Evolutionary conservation across 2,329 filamentous ascomycete genomes (phyloP), one percentile per base, ranked within the genome.

Genomic region (Nemania serpens): DNA sequence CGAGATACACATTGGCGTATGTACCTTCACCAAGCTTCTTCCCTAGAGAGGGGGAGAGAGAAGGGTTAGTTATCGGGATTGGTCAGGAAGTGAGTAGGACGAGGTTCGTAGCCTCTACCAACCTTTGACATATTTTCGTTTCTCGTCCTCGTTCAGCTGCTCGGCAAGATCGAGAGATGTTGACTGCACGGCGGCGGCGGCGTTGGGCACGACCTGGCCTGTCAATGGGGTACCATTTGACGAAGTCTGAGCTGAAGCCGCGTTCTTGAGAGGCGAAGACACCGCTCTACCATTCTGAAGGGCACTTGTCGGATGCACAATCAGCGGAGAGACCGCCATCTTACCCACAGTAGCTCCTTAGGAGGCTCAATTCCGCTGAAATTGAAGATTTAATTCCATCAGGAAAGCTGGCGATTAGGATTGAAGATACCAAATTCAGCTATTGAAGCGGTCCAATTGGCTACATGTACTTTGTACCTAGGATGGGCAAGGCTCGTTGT

Each of bases 11-110:
- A 71, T 96, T 89, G 74, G 95, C 95, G 75, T 99, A 99, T 66
- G 95, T 98, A 80, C 95, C 95, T 77, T 96, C 92, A 75, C 95
- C 95, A 62, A 99, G 86, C 74, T 95, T 95, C 75, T 91, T 93
- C 72, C 91, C 91, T 92, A 67, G 49, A 55, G 56, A 57, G 51
- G 41, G 49, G 54, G 56, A 57, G 51, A 37, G 25, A 29, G 25
- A 7, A 29, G 25, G 7, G 25, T 29, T 22, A 52, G 47, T 55
- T 33, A 55, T 62, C 59, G 65, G 57, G n/a, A 10, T 15, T 12
- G 11, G 29, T 22, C 12, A 10, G 11, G n/a, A 15, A 20, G 5
- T 5, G 5, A 11, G 22, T 9, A 36, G 41, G 22, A 36, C 43
- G 13, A 15, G 7, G 22, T 47, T 15, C 11, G 2, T 17, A 33